phyloP scores from a whole-genome alignment of 371 early-diverging fungal species.

The Circinella minor region DNA sequence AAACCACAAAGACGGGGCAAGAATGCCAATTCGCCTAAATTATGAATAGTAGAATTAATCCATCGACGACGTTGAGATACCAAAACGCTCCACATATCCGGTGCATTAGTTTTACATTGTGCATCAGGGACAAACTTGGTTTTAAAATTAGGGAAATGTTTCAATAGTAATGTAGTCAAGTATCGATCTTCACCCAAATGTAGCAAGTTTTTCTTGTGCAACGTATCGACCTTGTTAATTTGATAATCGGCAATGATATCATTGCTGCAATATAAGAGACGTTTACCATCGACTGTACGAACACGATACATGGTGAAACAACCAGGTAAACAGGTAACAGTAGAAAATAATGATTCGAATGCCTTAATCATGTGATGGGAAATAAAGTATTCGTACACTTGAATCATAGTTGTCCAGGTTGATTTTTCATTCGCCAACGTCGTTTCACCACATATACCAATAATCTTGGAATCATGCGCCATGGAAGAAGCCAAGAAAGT shows the following conservation, averaged over 20 bases:
- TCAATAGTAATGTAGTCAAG: slow-evolving; percentile 97
- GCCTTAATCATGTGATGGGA: slow-evolving; percentile 98
- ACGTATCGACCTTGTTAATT: slow-evolving; percentile 93
- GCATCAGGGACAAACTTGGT: slow-evolving; percentile 96
- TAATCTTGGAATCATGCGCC: slow-evolving; percentile 86
- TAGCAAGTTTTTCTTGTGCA: slow-evolving; percentile 95
- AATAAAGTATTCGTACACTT: slow-evolving; percentile 99
- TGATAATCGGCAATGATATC: slow-evolving; percentile 93
- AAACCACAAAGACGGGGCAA: slow-evolving; percentile 94
- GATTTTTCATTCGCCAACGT: slow-evolving; percentile 85
- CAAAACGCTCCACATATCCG: slow-evolving; percentile 93
- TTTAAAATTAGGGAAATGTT: slow-evolving; percentile 96
- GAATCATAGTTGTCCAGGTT: slow-evolving; percentile 98
- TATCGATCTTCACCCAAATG: slow-evolving; percentile 90
- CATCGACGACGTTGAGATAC: slow-evolving; percentile 97
- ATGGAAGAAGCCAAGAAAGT: slow-evolving; percentile 83
- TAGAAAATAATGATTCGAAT: slow-evolving; percentile 99
- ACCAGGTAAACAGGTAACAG: slow-evolving; percentile 96
- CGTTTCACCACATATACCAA: slow-evolving; percentile 96
- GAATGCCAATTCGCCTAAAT: slow-evolving; percentile 89
- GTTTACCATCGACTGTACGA: slow-evolving; percentile 75
- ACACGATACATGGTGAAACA: slow-evolving; percentile 97
- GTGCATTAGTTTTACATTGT: slow-evolving; percentile 94
- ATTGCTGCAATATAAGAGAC: slow-evolving; percentile 89
- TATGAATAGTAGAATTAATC: slow-evolving; percentile 99